phyloP scores from a whole-genome alignment of 1,284 basidiomycete genomes.

The Vanrija sp. region DNA sequence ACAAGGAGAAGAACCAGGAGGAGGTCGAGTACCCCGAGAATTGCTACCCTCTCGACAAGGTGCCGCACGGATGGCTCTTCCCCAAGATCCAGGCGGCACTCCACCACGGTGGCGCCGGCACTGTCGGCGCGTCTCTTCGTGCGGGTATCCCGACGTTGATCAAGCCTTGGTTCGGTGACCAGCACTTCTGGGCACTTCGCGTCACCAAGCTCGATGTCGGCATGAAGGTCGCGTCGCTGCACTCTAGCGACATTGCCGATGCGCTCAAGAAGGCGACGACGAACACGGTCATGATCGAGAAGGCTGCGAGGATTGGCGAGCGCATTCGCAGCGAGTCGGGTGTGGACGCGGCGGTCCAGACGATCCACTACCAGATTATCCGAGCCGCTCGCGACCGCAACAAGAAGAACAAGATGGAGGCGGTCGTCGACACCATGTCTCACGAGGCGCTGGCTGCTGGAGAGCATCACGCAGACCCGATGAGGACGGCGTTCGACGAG shows the following conservation, averaged over 20 bases:
- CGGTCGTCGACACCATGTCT: background rate
- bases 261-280: constrained; percentile 59
- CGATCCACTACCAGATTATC: constrained; percentile 36
- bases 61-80: constrained; percentile 80
- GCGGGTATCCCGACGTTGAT: constrained; percentile 73
- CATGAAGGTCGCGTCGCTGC: constrained; percentile 54
- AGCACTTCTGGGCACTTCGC: constrained; percentile 68
- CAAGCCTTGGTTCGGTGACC: constrained; percentile 66
- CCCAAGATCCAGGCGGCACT: constrained; percentile 57
- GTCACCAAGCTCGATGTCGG: constrained; percentile 61
- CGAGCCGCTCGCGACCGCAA: constrained; percentile 29
- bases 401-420: constrained; percentile 6
- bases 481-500: too few relatives aligned
- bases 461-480: too few relatives aligned
- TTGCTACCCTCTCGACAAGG: constrained; percentile 56
- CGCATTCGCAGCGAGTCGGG: constrained; percentile 57
- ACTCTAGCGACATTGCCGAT: constrained; percentile 55
- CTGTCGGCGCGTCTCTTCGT: constrained; percentile 63
- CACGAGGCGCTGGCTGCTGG: too few relatives aligned
- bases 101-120: constrained; percentile 70
- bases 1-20: constrained; percentile 38
- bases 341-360: constrained; percentile 35
- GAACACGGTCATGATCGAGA: constrained; percentile 60
- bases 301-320: constrained; percentile 61
- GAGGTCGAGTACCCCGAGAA: constrained; percentile 45